These are phyloP conservation scores for Hymenoscyphus salicellus DNA, from an alignment of 2,329 filamentous ascomycete genomes.

Conservation along the genomic window DNA sequence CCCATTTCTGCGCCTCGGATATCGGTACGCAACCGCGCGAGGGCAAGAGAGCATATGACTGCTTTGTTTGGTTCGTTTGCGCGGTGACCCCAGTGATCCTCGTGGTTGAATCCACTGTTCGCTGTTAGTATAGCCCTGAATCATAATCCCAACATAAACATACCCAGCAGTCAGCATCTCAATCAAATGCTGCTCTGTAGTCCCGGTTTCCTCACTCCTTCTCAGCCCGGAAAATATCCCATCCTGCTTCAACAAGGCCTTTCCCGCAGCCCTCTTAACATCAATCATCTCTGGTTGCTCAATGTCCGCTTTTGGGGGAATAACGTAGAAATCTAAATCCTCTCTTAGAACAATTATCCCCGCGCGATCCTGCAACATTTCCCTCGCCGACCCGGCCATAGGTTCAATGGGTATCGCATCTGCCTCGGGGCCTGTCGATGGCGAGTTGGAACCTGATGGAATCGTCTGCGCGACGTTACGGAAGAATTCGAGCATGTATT, in stretches of 20 bases:
- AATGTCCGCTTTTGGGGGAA: conserved; percentile 82
- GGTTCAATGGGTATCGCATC: conserved; percentile 69
- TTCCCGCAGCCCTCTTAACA: conserved; percentile 87
- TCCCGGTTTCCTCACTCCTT: conserved; percentile 92
- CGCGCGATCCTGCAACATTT: conserved; percentile 82
- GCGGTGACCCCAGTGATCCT: conserved; percentile 92
- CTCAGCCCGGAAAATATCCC: conserved; percentile 95
- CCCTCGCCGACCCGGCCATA: conserved; percentile 63
- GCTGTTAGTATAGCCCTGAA: conserved; percentile 17
- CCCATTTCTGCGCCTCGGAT: conserved; percentile 76
- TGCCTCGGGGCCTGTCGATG: conserved; percentile 61
- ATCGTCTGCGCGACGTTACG: conserved; percentile 95
- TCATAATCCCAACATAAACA: conserved; percentile 38
- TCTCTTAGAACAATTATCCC: conserved; percentile 96
- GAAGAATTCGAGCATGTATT: conserved; percentile 99
- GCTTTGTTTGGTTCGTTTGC: conserved; percentile 98
- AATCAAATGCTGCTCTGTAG: conserved; percentile 95
- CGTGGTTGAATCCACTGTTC: conserved; percentile 86
- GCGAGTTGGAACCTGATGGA: conserved; percentile 66
- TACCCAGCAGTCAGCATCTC: conserved; percentile 99
- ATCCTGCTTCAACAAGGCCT: conserved; percentile 80
- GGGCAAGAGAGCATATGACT: conserved; percentile 92
- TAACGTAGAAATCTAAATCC: conserved; percentile 95
- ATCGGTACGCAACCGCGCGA: conserved; percentile 89
- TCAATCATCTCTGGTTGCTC: conserved; percentile 88